Base-by-base conservation (phyloP, 2,329 filamentous ascomycete genomes). In the Aspergillaceae sp. region DNA sequence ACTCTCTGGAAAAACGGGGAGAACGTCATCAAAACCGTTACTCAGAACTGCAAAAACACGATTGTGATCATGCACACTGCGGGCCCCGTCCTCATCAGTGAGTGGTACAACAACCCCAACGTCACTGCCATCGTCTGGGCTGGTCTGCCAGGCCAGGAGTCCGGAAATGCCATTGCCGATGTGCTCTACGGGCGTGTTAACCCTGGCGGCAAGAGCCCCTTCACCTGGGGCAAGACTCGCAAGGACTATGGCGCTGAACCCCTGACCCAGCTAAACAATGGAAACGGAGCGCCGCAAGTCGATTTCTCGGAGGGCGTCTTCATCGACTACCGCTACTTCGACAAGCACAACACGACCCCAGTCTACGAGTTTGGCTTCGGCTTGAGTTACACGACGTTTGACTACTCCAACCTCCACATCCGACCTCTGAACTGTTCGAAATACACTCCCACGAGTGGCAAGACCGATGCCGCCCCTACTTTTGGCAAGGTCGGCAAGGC, bases 61-160 rank as follows among this genome's bases (percentile, higher is more conserved):
- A 84, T 97, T 49, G 87, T 97, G 10, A 80, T 96, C 47, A 84
- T 97, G 48, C 91, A 97, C 72, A 88, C 86, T 1, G 79, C 83
- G 3, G 89, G 89, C 0, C 81, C 90, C 1, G 86, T 94, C 4
- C 70, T 94, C 1, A 68, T 96, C 27, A 79, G 82, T 8, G 79
- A 87, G 41, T 74, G 71, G 69, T 66, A 72, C 32, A 59, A 71
- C 46, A 66, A 84, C 57, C 77, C 79, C 3, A 87, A 86, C 58
- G 77, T 91, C 52, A 86, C 83, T 42, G 85, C 82, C 34, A 83
- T 90, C 47, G 71, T 89, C 11, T 88, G 83, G 77, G 84, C 84
- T 40, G 84, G 84, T 56, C 71, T 89, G 37, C 84, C 84, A 0
- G 84, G 84, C 29, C 80, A 88, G 58, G 83, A 90, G 66, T 85